Base-by-base conservation (phyloP, 371 early-diverging fungal species). In the Dichotomocladium elegans region DNA sequence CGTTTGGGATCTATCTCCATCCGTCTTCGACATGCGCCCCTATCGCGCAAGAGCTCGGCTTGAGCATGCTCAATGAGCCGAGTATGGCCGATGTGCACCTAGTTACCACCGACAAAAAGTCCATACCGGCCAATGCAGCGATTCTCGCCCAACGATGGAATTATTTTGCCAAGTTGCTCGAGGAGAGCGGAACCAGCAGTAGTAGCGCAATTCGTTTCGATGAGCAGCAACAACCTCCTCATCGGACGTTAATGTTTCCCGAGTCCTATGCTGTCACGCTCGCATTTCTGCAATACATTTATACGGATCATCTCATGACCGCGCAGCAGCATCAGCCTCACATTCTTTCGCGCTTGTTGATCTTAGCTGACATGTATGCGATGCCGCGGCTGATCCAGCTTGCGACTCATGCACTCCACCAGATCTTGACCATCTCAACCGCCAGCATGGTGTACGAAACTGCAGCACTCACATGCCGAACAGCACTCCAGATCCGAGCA, bases 291-390 rank as follows among this genome's bases (percentile, higher is more conserved):
- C 87, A 88, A 45, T 90, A 75, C 30, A 60, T 89, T 41, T 88
- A 90, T 57, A 88, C 91, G 0, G 87, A 84, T 55, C 79, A 83
- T 57, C 63, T 90, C n/a, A 80, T 88, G 58, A 81, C 86, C 12
- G 67, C 85, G 31, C 77, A 84, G 54, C 78, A 76, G 53, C 74
- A 84, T 55, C 70, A 80, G 26, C 58, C 83, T 9, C 70, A 77
- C 7, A 78, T 88, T 0, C 62, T 90, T 5, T 81, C 86, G 25
- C 83, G 86, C 41, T 66, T 90, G 4, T 56, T 90, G 30, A 63
- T 79, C 7, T 56, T 88, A 1, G 82, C 87, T 2, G 82, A 83
- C 50, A 77, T 81, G 58, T 88, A 86, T 58, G 53, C 71, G 6
- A 51, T 89, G 26, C 75, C 79, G 30, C 63, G 79, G 15, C 63